phyloP scores from a whole-genome alignment of 495 filamentous ascomycete species.

The Neurospora sp. region DNA sequence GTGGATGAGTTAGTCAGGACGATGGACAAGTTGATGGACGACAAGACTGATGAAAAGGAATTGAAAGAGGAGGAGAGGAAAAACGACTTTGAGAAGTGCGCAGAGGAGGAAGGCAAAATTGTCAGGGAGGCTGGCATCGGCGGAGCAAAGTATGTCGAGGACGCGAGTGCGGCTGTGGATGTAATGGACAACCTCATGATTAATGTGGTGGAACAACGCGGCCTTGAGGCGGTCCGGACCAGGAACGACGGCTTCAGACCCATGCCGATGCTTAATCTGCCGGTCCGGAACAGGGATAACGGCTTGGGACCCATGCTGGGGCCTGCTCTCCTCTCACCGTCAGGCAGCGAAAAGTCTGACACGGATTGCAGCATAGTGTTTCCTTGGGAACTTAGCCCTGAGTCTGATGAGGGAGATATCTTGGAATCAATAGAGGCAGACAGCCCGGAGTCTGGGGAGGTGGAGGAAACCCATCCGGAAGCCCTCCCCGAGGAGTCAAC shows the following conservation, averaged over 20 bases:
- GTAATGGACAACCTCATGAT: not conserved
- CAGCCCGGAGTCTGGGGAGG: not conserved
- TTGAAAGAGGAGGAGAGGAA: not conserved
- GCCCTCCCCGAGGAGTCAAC: not conserved
- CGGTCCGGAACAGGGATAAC: not conserved
- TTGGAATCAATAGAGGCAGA: not conserved
- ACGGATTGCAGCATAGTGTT: not conserved
- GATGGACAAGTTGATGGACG: not conserved
- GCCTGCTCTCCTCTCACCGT: not conserved
- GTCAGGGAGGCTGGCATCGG: not conserved
- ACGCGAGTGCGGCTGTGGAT: not conserved
- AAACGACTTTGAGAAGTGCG: not conserved
- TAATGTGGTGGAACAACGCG: not conserved
- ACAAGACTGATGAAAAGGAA: not conserved
- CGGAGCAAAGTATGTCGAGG: not conserved
- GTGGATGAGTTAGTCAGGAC: not conserved
- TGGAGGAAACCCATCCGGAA: not conserved
- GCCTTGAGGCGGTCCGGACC: not conserved
- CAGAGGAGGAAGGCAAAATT: not conserved
- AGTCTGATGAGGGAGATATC: not conserved
- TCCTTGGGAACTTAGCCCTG: not conserved
- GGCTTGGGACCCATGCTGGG: not conserved
- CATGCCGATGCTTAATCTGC: not conserved
- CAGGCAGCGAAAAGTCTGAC: not conserved
- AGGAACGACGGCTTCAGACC: not conserved